Conservation (phyloP, 768 basidiomycete genomes). For the Tulasnella sp. region DNA sequence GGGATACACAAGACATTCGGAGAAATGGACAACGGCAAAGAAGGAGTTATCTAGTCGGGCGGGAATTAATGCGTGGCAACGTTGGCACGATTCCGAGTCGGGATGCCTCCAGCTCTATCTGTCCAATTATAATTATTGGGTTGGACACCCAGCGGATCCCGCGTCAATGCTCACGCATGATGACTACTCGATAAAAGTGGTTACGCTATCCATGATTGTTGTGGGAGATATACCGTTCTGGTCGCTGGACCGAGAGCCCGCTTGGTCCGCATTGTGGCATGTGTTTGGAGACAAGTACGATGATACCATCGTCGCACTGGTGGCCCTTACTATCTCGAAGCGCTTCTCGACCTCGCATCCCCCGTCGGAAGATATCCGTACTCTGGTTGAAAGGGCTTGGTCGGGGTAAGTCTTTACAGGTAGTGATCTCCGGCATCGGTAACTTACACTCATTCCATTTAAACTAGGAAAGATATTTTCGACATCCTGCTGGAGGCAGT, state of each 20-base stretch:
- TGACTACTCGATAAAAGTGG: not conserved
- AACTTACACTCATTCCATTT: not conserved
- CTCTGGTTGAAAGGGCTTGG: not conserved
- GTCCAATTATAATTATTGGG: not conserved
- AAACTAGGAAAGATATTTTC: not conserved
- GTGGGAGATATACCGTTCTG: not conserved
- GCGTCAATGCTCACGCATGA: not conserved
- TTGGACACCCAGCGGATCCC: not conserved
- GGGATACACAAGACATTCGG: not conserved
- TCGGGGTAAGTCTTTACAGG: not conserved
- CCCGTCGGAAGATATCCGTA: not conserved
- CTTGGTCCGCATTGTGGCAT: slow-evolving; percentile 1
- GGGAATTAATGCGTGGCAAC: not conserved
- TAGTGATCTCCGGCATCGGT: not conserved
- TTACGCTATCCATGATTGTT: not conserved
- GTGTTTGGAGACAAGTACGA: not conserved
- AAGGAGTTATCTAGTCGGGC: not conserved
- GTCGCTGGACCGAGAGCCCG: not conserved
- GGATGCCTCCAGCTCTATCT: not conserved
- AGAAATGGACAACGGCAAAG: not conserved
- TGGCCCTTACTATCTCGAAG: not conserved
- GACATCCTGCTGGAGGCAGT: not conserved
- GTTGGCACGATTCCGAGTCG: not conserved
- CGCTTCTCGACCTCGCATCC: not conserved
- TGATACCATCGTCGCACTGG: not conserved